phyloP scores from a whole-genome alignment of 1,284 basidiomycete genomes.

The Ustilago trichophora region DNA sequence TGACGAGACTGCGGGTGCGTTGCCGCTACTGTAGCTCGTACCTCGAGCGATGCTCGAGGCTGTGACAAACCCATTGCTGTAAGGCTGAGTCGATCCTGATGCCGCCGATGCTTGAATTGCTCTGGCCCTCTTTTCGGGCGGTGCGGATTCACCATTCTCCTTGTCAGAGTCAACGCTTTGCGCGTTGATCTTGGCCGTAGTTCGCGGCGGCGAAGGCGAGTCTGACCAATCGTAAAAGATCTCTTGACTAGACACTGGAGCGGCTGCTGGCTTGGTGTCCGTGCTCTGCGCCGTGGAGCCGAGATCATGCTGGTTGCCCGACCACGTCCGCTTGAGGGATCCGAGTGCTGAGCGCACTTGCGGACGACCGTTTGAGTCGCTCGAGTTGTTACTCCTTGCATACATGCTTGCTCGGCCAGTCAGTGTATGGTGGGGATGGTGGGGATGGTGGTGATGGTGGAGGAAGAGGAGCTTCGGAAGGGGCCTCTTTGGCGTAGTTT shows the following conservation, averaged over 20 bases:
- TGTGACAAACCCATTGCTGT: constrained; percentile 13
- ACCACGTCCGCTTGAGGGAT: constrained; percentile 46
- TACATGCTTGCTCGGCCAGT: constrained; percentile 5
- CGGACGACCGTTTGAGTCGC: constrained; percentile 11
- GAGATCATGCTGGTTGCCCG: constrained; percentile 50
- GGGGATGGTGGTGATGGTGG: constrained; percentile 3
- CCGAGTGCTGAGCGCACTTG: constrained; percentile 42
- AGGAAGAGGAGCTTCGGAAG: constrained; percentile 2
- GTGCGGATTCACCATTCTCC: constrained; percentile 16
- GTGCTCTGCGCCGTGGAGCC: constrained; percentile 15
- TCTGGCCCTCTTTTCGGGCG: constrained; percentile 21
- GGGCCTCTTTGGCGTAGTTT: not conserved
- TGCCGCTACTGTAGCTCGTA: constrained; percentile 3
- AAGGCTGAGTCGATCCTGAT: not conserved
- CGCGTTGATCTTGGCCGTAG: not conserved
- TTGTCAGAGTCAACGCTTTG: constrained; percentile 27
- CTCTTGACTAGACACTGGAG: constrained; percentile 25
- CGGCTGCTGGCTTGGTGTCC: not conserved
- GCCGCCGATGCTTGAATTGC: not conserved
- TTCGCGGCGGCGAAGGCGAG: constrained; percentile 34
- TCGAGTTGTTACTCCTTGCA: constrained; percentile 6
- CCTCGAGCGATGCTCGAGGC: constrained; percentile 11
- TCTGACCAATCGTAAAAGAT: constrained; percentile 43
- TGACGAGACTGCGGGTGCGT: not conserved
- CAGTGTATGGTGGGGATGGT: not conserved